A percentile compares a stretch with the other conserved stretches of the same genome.
Conservation (phyloP, 1,284 basidiomycete genomes). For the Trametes hirsuta region DNA sequence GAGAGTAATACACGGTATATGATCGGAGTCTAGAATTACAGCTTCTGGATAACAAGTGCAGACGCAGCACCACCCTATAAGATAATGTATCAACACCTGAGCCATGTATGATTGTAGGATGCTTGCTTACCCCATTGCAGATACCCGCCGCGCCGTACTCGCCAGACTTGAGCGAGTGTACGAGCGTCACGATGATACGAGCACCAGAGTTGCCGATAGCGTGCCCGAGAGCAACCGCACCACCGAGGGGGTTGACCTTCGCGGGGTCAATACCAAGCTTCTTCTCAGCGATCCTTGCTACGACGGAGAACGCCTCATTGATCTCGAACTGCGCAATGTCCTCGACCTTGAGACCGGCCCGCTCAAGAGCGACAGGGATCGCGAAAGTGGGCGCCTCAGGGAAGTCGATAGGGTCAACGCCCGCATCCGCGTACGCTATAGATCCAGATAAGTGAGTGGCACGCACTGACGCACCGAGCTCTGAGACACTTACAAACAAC, state of each 20-base stretch:
- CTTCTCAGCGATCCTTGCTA: conserved; percentile 91
- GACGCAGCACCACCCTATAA: conserved; percentile 88
- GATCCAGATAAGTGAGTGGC: conserved; percentile 16
- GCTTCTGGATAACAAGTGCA: conserved; percentile 86
- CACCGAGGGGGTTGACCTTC: conserved; percentile 93
- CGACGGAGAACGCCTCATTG: conserved; percentile 98
- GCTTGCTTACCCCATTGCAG: conserved; percentile 88
- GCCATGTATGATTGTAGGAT: background rate
- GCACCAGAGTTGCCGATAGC: conserved; percentile 96
- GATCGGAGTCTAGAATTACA: conserved; percentile 49
- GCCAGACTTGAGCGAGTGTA: conserved; percentile 92
- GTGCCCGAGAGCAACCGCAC: conserved; percentile 92
- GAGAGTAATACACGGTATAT: conserved; percentile 28
- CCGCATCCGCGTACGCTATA: conserved; percentile 94
- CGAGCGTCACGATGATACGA: conserved; percentile 93
- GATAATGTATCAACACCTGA: conserved; percentile 20
- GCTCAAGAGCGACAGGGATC: conserved; percentile 87
- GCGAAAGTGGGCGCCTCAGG: conserved; percentile 93
- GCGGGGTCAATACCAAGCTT: conserved; percentile 81
- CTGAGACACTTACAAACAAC: conserved; percentile 72
- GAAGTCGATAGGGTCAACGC: conserved; percentile 97
- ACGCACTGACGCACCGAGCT: background rate
- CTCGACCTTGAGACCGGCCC: conserved; percentile 80
- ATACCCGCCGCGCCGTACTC: conserved; percentile 97
- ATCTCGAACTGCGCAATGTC: conserved; percentile 96